Conservation (phyloP, 1,139 yeast genomes). For the Trichomonascaceae sp. region DNA sequence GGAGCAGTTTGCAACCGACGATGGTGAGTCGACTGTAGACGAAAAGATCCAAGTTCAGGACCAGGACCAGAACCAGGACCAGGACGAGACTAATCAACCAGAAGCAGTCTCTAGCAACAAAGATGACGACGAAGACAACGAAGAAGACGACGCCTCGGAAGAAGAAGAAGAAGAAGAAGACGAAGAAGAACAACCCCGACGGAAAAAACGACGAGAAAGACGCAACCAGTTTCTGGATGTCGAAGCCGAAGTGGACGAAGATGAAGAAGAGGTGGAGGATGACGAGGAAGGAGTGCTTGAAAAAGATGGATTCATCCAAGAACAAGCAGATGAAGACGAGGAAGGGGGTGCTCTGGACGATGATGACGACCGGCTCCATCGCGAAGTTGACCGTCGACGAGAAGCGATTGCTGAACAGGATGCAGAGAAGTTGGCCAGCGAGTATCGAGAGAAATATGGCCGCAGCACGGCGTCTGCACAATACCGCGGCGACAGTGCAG, state of each 20-base stretch:
- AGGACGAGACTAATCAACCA: background rate
- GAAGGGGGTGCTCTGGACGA: too few species aligned
- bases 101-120: background rate
- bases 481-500: slow-evolving; percentile 77
- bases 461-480: slow-evolving; percentile 69
- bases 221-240: slow-evolving; percentile 93
- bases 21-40: too few species aligned
- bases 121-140: slow-evolving; percentile 2
- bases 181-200: slow-evolving; percentile 33
- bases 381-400: slow-evolving; percentile 83
- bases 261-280: slow-evolving; percentile 89
- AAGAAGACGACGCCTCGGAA: slow-evolving; percentile 1
- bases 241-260: slow-evolving; percentile 98
- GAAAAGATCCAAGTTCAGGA: too few species aligned
- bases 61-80: background rate
- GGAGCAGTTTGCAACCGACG: too few species aligned
- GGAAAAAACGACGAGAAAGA: slow-evolving; percentile 57
- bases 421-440: slow-evolving; percentile 88
- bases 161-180: slow-evolving; percentile 12
- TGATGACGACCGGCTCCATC: slow-evolving; percentile 62
- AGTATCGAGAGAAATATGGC: slow-evolving; percentile 85
- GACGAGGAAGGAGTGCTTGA: slow-evolving; percentile 82
- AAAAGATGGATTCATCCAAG: slow-evolving; percentile 45
- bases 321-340: slow-evolving; percentile 30
- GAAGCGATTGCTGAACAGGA: slow-evolving; percentile 89